Percentiles rank a stretch among this genome's conserved stretches.
phyloP scores from a whole-genome alignment of 2,329 filamentous ascomycete genomes.

The Endothia cerciana region DNA sequence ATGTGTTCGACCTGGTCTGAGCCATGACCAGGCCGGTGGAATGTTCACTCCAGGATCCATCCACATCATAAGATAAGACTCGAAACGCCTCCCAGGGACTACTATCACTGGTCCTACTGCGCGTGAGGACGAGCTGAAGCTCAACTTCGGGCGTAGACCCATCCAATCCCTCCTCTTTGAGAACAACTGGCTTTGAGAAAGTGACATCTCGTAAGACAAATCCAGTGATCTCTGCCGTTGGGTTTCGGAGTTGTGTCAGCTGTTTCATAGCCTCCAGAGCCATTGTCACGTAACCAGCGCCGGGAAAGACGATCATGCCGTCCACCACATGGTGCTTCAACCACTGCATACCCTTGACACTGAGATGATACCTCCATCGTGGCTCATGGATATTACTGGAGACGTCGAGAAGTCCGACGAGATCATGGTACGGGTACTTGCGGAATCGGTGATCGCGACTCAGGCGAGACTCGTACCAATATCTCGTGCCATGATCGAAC shows the following conservation, averaged over 20 bases:
- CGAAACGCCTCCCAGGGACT: constrained; percentile 20
- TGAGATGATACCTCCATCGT: constrained; percentile 13
- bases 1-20: neutral
- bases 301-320: constrained; percentile 12
- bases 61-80: constrained; percentile 8
- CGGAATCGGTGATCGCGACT: constrained; percentile 28
- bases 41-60: constrained; percentile 15
- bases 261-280: constrained; percentile 14
- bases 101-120: neutral
- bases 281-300: constrained; percentile 15
- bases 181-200: constrained; percentile 17
- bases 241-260: constrained; percentile 3
- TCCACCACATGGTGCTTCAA: constrained; percentile 14
- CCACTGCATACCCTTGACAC: constrained; percentile 8
- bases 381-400: neutral
- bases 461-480: constrained; percentile 25
- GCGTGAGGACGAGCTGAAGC: constrained; percentile 16
- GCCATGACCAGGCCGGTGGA: constrained; percentile 10
- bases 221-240: neutral
- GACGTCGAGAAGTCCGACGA: constrained; percentile 5
- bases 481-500: constrained; percentile 24
- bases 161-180: neutral
- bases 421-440: constrained; percentile 38
- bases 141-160: constrained; percentile 14
- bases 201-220: constrained; percentile 9